Base-by-base conservation (phyloP, 2,329 filamentous ascomycete species). In the Cordyceps pruinosa region DNA sequence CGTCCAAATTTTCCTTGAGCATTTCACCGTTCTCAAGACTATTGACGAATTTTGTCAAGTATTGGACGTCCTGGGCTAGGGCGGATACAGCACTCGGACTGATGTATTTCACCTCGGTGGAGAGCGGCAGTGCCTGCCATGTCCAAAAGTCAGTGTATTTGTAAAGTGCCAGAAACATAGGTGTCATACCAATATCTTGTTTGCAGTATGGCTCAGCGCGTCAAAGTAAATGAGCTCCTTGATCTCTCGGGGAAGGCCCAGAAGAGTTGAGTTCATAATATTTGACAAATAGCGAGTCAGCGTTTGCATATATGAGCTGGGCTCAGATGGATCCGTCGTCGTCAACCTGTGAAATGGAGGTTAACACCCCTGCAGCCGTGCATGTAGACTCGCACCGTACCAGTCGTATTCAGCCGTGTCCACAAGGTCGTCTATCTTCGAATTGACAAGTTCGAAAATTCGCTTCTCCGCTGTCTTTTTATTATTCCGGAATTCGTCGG, bases 201-300 rank as follows among this genome's bases (percentile, higher is more conserved):
- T 88, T 4, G 90, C 87, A 2, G 94, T 91, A 71, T 99, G 94
- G 56, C 86, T 91, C 35, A 99, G 81, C 0, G 94, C 94, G 69
- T 97, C 94, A 68, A 96, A 97, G 74, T 99, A 97, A 65, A 99
- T 96, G 57, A 97, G 84, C 69, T 96, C 91, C 69, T 97, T 97
- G 72, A 99, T 97, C 66, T 96, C 90, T 30, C 90, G 86, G 0
- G 95, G 94, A n/a, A 99, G 77, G 1, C 92, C 93, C 2, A 99
- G 81, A 5, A 99, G 80, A 0, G 95, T 96, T 1, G 90, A 94
- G 68, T 87, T 92, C 91, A 97, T 97, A 69, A 97, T 97, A 69
- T 96, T 96, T 30, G 88, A 89, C 21, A 99, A 78, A 69, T 97
- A 99, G 13, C 87, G 84, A 0, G 93, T 99, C 60, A 99, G 76